Evolutionary conservation across 2,329 filamentous ascomycete genomes (phyloP).

Genomic region (Xylariaceae sp.): DNA sequence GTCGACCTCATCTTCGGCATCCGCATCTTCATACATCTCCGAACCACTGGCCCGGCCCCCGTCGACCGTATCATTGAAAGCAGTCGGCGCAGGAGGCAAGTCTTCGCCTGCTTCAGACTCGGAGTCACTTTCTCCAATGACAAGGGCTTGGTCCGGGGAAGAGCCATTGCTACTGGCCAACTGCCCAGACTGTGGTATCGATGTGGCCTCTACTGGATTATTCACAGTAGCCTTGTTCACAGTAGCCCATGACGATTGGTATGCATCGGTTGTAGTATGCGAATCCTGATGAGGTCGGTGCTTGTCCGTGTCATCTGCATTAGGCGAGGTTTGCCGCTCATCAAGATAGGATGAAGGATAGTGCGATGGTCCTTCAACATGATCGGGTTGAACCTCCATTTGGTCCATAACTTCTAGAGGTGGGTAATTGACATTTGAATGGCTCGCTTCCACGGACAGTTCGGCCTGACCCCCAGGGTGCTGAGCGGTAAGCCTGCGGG

Average conservation of each 20-base stretch:
- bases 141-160: constrained; percentile 22
- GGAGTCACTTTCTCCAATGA: constrained; percentile 27
- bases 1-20: constrained; percentile 22
- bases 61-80: constrained; percentile 13
- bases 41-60: constrained; percentile 12
- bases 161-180: constrained; percentile 14
- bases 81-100: constrained; percentile 8
- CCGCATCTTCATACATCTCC: constrained; percentile 21
- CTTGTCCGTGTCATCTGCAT: no score
- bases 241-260: constrained; percentile 20
- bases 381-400: constrained; percentile 1
- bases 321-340: not conserved
- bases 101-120: constrained; percentile 13
- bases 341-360: constrained; percentile 23
- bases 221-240: constrained; percentile 23
- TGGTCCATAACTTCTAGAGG: constrained; percentile 14
- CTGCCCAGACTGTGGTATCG: constrained; percentile 10
- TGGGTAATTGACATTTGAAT: constrained; percentile 14
- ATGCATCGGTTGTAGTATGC: constrained; percentile 3
- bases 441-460: not conserved
- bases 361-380: constrained; percentile 10
- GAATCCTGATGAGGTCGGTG: not conserved
- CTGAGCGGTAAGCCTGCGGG: no score
- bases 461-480: not conserved
- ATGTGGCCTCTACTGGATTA: constrained; percentile 8